These are phyloP conservation scores for Aureoboletus auriporus DNA, from an alignment of 768 basidiomycete species.

Conservation along the genomic window DNA sequence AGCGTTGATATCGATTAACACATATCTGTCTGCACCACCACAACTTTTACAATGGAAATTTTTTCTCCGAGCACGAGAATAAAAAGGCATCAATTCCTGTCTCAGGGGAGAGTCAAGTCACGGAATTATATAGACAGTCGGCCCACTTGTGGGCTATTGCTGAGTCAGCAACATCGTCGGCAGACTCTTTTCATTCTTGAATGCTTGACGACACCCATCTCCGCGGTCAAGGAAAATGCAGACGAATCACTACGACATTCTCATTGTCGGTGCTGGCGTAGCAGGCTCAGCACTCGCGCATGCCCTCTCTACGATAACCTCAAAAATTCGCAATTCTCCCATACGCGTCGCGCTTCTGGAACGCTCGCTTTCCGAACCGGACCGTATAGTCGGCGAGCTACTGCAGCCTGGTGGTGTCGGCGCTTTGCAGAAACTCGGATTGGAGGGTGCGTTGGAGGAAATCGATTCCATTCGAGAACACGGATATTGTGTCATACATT, in stretches of 20 bases:
- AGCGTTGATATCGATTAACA: no score
- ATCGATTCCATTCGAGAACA: slow-evolving; percentile 81
- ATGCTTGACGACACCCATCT: background rate
- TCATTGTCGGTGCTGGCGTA: slow-evolving; percentile 91
- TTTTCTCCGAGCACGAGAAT: no score
- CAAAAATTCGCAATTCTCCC: slow-evolving; percentile 42
- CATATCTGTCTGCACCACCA: no score
- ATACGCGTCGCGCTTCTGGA: slow-evolving; percentile 84
- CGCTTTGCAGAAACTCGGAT: slow-evolving; percentile 71
- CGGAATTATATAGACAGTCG: no score
- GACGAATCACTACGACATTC: slow-evolving; percentile 54
- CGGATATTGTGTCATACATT: slow-evolving; percentile 78
- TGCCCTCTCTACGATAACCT: slow-evolving; percentile 61
- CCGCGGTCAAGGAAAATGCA: slow-evolving; percentile 5
- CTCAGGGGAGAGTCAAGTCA: no score
- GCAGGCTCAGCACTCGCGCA: slow-evolving; percentile 87
- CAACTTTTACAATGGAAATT: no score
- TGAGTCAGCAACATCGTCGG: no score
- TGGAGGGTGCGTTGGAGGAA: slow-evolving; percentile 72
- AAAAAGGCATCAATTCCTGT: no score
- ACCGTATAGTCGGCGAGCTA: slow-evolving; percentile 96
- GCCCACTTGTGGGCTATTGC: slow-evolving; percentile 9
- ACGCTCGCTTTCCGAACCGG: slow-evolving; percentile 87
- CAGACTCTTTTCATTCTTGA: background rate
- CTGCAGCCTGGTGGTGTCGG: slow-evolving; percentile 89